Percentiles rank a stretch among this genome's conserved stretches.
Evolutionary conservation across 129 eudicot species (phyloP).

Genomic region (Helianthus annuus): HanXRQr2.0-SUNRISE NC_035440.2:22622483-22622982

Average conservation of each 20-base stretch:
- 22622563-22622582: constrained; percentile 25
- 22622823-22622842: constrained; percentile 7
- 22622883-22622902: constrained; percentile 64
- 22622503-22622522: neutral
- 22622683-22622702: constrained; percentile 7
- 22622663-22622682: constrained; percentile 4
- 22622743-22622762: constrained; percentile 93
- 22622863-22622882: neutral
- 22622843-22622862: neutral
- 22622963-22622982: constrained; percentile 83
- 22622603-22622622: constrained; percentile 66
- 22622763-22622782: constrained; percentile 96
- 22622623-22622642: constrained; percentile 90
- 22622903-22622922: constrained; percentile 97
- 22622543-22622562: constrained; percentile 42
- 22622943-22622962: constrained; percentile 90
- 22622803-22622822: constrained; percentile 64
- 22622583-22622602: constrained; percentile 41
- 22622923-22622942: constrained; percentile 95
- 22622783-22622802: constrained; percentile 92
- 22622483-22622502: neutral
- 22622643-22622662: constrained; percentile 8
- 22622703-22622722: neutral
- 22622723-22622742: constrained; percentile 33
- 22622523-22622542: neutral